These are phyloP conservation scores for Lactarius trivialis DNA, from an alignment of 768 basidiomycete species.

Conservation along the genomic window DNA sequence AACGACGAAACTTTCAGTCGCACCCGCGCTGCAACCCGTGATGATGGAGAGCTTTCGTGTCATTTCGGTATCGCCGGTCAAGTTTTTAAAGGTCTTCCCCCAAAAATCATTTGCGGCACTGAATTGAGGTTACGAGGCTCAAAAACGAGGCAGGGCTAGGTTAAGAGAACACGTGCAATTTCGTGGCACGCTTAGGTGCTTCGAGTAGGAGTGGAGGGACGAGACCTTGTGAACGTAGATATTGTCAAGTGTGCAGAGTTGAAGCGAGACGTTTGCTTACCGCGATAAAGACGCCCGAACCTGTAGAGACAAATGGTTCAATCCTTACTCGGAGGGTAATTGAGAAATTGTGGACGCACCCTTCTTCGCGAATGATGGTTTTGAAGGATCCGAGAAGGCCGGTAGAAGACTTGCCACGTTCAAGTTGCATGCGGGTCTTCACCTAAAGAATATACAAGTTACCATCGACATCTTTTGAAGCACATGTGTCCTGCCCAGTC, in stretches of 20 bases:
- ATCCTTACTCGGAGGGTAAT: conserved; percentile 17
- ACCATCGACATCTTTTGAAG: background rate
- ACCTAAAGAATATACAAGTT: conserved; percentile 45
- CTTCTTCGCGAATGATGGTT: conserved; percentile 83
- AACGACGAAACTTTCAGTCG: conserved; percentile 91
- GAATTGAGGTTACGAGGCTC: conserved; percentile 13
- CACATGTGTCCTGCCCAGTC: background rate
- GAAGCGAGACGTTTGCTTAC: conserved; percentile 31
- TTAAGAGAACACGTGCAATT: conserved; percentile 57
- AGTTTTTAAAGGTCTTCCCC: conserved; percentile 69
- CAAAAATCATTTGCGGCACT: conserved; percentile 89
- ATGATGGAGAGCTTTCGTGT: conserved; percentile 79
- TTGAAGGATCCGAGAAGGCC: conserved; percentile 81
- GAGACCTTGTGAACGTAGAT: conserved; percentile 46
- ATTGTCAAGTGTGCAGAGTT: background rate
- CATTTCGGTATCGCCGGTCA: conserved; percentile 76
- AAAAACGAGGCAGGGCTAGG: conserved; percentile 8
- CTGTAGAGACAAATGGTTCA: conserved; percentile 34
- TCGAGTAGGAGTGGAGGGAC: conserved; percentile 94
- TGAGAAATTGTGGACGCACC: conserved; percentile 45
- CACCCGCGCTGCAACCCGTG: conserved; percentile 92
- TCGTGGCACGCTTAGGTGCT: conserved; percentile 96
- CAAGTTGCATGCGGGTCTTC: conserved; percentile 98
- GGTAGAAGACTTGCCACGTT: conserved; percentile 66
- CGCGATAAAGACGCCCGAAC: conserved; percentile 81